Base-by-base conservation (phyloP, 2,329 filamentous ascomycete genomes). In the Venturia pyrina region DNA sequence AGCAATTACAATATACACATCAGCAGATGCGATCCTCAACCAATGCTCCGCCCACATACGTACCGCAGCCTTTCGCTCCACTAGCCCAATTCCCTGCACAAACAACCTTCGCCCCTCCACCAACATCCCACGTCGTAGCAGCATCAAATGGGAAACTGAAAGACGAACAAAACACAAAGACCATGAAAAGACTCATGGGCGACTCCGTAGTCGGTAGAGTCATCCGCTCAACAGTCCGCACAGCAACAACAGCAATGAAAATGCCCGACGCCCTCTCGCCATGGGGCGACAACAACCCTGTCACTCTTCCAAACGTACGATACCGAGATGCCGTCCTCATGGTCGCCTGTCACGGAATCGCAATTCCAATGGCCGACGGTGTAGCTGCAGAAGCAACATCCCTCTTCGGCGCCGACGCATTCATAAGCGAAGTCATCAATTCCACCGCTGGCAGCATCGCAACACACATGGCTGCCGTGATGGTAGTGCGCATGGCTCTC, bases 261-360 rank as follows among this genome's bases (percentile, higher is more conserved):
- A 74, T 76, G 70, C 72, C 74, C 17, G 69, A 71, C 4, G 67
- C 71, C 0, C 69, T 77, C 2, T 74, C 72, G 11, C 75, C 75
- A 5, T 77, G 75, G 75, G 75, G 75, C 37, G 75, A 76, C 68
- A 77, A 77, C 67, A 77, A 76, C 64, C 74, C 75, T 1, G 74
- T 77, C 34, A 76, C 75, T 1, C 70, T 76, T 5, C 75, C 75
- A 60, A 77, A 77, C 66, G 73, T 77, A 2, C 75, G 75, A 32
- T 75, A 76, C 68, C 72, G 75, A 61, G 75, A 77, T 63, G 75
- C 76, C 65, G 74, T 73, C 15, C 21, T 50, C 6, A 50, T 50
- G 46, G 46, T 50, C 5, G 46, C 46, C 11, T 50, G 46, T 50
- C 46, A 50, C 21, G 46, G 46, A 8, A 50, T 50, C 19, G 46